Conservation (phyloP, 2,329 filamentous ascomycete genomes). For the Fusarium bulbicola region DNA sequence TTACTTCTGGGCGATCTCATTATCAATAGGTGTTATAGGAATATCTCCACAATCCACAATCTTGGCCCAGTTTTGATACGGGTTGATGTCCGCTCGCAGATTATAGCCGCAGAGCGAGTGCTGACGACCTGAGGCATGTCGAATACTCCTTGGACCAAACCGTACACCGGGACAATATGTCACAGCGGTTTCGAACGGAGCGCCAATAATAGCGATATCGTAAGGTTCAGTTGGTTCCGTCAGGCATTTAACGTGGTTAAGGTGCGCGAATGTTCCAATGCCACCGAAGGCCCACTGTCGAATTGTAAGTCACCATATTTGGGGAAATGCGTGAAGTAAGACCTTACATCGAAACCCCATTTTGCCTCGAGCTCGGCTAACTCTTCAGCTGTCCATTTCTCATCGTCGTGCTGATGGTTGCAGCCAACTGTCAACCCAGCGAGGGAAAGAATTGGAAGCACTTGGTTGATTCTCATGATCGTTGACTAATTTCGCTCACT, state of each 20-base stretch:
- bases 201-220: constrained; percentile 77
- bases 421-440: constrained; percentile 40
- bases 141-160: constrained; percentile 88
- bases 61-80: constrained; percentile 82
- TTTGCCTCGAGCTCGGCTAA: constrained; percentile 63
- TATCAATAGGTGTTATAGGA: constrained; percentile 86
- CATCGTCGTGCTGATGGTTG: constrained; percentile 47
- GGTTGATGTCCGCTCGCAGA: constrained; percentile 81
- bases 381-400: constrained; percentile 60
- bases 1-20: constrained; percentile 79
- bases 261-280: constrained; percentile 78
- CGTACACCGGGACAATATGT: constrained; percentile 71
- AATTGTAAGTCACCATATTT: background rate
- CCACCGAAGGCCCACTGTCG: constrained; percentile 67
- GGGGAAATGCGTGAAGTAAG: fast-evolving
- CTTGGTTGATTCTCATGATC: background rate
- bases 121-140: constrained; percentile 83
- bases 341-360: constrained; percentile 65
- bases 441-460: constrained; percentile 28
- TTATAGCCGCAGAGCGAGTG: constrained; percentile 82
- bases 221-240: constrained; percentile 69
- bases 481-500: background rate
- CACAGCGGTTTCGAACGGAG: constrained; percentile 78
- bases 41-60: constrained; percentile 92
- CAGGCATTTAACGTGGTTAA: constrained; percentile 75